Percentiles rank a stretch among this genome's conserved stretches.
phyloP scores from a whole-genome alignment of 1,284 basidiomycete species.

The Microstroma glucosiphilum region DNA sequence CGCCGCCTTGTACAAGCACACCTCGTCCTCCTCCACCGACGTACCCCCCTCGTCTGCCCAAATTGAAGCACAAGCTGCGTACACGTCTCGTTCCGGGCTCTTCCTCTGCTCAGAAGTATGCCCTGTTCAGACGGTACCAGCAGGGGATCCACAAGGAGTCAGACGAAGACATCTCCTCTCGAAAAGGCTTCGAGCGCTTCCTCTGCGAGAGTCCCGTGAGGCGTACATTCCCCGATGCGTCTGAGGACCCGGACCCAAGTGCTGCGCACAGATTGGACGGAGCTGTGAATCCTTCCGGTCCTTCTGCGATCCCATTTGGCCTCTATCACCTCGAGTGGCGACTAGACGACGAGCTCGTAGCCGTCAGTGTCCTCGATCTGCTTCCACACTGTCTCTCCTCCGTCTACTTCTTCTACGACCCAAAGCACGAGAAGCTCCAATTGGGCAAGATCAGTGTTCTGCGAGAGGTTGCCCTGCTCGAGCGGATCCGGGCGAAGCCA shows the following conservation, averaged over 20 bases:
- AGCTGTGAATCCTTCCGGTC: neutral
- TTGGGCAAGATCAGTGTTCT: slow-evolving; percentile 63
- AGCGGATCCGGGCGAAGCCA: slow-evolving; percentile 18
- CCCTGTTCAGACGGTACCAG: slow-evolving; percentile 43
- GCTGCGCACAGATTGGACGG: slow-evolving; percentile 9
- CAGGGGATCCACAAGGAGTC: slow-evolving; percentile 31
- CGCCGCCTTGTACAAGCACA: too few species aligned
- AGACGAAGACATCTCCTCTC: slow-evolving; percentile 26
- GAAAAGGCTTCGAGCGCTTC: slow-evolving; percentile 35
- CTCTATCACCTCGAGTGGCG: slow-evolving; percentile 47
- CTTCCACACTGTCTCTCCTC: slow-evolving; percentile 82
- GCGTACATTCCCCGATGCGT: slow-evolving; percentile 4
- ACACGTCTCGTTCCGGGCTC: slow-evolving; percentile 18
- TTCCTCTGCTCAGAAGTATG: slow-evolving; percentile 38
- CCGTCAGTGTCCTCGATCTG: slow-evolving; percentile 83
- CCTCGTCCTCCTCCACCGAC: too few species aligned
- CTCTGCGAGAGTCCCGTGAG: slow-evolving; percentile 17
- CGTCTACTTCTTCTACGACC: slow-evolving; percentile 92
- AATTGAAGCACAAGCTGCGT: neutral
- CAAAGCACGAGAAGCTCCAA: slow-evolving; percentile 66
- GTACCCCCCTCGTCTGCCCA: neutral
- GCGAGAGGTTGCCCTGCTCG: slow-evolving; percentile 33
- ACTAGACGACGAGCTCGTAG: slow-evolving; percentile 63
- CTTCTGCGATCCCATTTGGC: slow-evolving; percentile 24
- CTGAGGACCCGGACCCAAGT: neutral